phyloP scores from a whole-genome alignment of 148 eudicot genomes.

The Oxyria digyna region DNA sequence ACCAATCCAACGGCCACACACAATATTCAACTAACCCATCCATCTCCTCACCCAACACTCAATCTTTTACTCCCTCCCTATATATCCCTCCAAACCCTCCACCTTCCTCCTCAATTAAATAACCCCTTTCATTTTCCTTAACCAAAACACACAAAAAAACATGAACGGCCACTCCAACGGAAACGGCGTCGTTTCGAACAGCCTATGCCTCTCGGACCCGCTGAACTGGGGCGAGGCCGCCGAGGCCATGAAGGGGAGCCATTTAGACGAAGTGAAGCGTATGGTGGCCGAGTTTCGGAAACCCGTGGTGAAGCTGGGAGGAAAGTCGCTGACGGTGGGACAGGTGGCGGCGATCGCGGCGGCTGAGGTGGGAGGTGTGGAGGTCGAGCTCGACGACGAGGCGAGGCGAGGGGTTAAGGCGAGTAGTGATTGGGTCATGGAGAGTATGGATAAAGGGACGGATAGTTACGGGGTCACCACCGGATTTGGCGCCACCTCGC shows the following conservation, averaged over 20 bases:
- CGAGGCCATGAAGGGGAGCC: conserved; percentile 36
- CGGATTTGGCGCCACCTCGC: conserved; percentile 38
- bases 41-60: conserved; percentile 10
- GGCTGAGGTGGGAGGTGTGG: conserved; percentile 11
- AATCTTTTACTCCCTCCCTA: neutral
- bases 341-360: conserved; percentile 45
- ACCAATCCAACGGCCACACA: conserved; percentile 1
- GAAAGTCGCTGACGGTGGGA: conserved; percentile 28
- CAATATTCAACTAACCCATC: conserved; percentile 8
- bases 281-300: conserved; percentile 46
- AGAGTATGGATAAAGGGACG: conserved; percentile 26
- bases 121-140: neutral
- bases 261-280: conserved; percentile 34
- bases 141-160: neutral
- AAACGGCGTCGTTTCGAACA: neutral
- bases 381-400: conserved; percentile 26
- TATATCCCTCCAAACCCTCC: neutral
- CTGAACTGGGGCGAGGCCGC: conserved; percentile 44
- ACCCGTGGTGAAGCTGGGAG: conserved; percentile 32
- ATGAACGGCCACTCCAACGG: conserved; percentile 1
- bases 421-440: conserved; percentile 40
- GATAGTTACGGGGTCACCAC: conserved; percentile 39
- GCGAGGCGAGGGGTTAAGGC: conserved; percentile 30
- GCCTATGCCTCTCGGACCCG: conserved; percentile 19
- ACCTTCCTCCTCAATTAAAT: neutral